A percentile compares a stretch with the other conserved stretches of the same genome.
phyloP scores from a whole-genome alignment of 495 filamentous ascomycete species.

The Penicilliopsis zonata region DNA sequence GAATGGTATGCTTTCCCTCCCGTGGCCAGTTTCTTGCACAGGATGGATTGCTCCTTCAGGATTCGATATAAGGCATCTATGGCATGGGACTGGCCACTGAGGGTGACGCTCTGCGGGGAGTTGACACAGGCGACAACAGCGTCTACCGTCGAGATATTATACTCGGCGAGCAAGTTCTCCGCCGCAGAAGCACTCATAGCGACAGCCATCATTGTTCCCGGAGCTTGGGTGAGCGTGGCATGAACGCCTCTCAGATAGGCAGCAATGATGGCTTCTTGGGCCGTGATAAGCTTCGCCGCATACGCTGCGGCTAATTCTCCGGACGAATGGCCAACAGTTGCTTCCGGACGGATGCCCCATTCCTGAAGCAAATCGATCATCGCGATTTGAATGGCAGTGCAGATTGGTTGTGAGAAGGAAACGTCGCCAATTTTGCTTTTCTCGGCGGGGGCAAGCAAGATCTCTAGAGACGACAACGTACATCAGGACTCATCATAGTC shows the following conservation, averaged over 20 bases:
- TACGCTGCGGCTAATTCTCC: conserved; percentile 23
- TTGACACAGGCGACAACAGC: conserved; percentile 16
- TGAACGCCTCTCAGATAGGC: conserved; percentile 14
- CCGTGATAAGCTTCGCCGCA: conserved; percentile 12
- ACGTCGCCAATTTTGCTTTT: conserved; percentile 1
- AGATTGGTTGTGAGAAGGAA: conserved; percentile 12
- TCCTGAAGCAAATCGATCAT: conserved; percentile 9
- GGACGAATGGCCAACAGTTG: conserved; percentile 18
- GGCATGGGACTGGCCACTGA: conserved; percentile 10
- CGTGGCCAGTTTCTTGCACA: conserved; percentile 38
- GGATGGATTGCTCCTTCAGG: conserved; percentile 14
- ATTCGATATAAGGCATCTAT: conserved; percentile 5
- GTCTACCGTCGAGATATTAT: neutral
- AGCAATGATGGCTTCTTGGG: conserved; percentile 10
- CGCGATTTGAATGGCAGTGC: conserved; percentile 15
- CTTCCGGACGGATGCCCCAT: conserved; percentile 9
- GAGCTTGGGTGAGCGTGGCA: neutral
- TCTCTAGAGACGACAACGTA: conserved; percentile 7
- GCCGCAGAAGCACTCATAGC: neutral
- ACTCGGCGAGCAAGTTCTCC: neutral
- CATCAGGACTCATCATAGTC: too few relatives aligned
- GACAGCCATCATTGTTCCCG: neutral
- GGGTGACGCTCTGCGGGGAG: conserved; percentile 16
- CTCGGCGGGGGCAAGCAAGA: conserved; percentile 1
- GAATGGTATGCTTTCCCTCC: conserved; percentile 43